Evolutionary conservation across 192 early-diverging fungal genomes (phyloP), one percentile per base, ranked within the genome.

Genomic region (Coemansia sp.): DNA sequence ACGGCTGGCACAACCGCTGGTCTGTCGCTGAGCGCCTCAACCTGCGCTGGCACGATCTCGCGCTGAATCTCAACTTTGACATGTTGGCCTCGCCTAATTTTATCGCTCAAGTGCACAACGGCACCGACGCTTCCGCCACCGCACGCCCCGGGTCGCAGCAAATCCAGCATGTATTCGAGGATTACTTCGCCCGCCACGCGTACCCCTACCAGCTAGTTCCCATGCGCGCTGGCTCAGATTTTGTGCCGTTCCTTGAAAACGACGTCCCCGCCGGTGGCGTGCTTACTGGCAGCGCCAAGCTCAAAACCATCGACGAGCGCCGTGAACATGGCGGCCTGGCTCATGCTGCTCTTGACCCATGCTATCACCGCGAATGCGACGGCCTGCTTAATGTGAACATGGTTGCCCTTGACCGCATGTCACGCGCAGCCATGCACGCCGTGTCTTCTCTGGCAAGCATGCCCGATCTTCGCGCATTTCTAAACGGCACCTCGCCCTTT

Each of bases 51-150:
- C 27, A 65, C 0, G 66, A 86, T 31, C 74, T 90, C 36, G 85
- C 85, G 3, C 78, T 87, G 59, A 72, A 88, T 67, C 81, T 90
- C 54, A 90, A 90, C 66, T 86, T 90, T 79, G 89, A 90, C 68
- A 90, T 88, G 87, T 72, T 90, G 25, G 89, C 84, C 8, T 88
- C 87, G 71, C 89, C 89, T 36, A 90, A 90, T 77, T 88, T 85
- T 72, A 85, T 89, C 36, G 75, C 86, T 0, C 81, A 84, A 63
- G 76, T 91, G 50, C 87, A 88, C 59, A 83, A 87, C 55, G 88
- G 87, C 56, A 76, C 85, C 27, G 86, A 87, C 33, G 89, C 88
- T 2, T 86, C 88, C 4, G 52, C 54, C 29, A 54, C 64, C 1
- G 76, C 85, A 19, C 72, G 84, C 31, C 61, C 59, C 0, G 85